Conservation (phyloP, 129 eudicot genomes). For the Saposhnikovia divaricata region DNA sequence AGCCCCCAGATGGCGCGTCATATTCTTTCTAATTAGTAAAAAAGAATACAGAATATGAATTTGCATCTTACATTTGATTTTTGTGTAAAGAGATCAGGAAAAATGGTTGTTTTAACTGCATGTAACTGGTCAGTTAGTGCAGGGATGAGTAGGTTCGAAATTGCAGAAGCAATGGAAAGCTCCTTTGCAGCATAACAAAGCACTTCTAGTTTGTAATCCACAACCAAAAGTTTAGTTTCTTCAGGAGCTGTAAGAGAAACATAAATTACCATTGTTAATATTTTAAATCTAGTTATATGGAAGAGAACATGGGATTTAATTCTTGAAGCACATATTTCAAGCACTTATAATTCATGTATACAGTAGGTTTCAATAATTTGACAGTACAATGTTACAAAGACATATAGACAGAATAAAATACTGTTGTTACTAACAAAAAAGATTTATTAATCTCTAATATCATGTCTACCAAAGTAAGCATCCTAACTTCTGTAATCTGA, state of each 20-base stretch:
- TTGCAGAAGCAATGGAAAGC: constrained; percentile 40
- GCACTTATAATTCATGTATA: background rate
- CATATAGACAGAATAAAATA: background rate
- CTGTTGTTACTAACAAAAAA: background rate
- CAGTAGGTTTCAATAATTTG: background rate
- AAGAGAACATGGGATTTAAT: background rate
- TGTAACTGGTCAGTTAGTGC: constrained; percentile 76
- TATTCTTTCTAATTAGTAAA: background rate
- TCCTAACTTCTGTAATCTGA: background rate
- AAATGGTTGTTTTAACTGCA: constrained; percentile 51
- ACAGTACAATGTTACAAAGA: background rate
- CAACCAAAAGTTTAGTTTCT: constrained; percentile 60
- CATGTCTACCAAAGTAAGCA: background rate
- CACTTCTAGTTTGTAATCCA: constrained; percentile 70
- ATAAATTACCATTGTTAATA: constrained; percentile 5
- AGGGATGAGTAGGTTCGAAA: constrained; percentile 75
- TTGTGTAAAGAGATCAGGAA: constrained; percentile 49
- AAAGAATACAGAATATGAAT: background rate
- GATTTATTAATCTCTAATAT: background rate
- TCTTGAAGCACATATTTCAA: background rate
- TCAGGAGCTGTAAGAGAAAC: constrained; percentile 39
- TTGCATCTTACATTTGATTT: constrained; percentile 51
- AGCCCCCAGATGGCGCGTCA: background rate
- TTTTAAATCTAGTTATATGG: background rate
- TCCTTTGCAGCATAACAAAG: constrained; percentile 73